Evolutionary conservation across 352 stramenopile genomes (phyloP).

Genomic region (Thalassiosira hispida): DNA sequence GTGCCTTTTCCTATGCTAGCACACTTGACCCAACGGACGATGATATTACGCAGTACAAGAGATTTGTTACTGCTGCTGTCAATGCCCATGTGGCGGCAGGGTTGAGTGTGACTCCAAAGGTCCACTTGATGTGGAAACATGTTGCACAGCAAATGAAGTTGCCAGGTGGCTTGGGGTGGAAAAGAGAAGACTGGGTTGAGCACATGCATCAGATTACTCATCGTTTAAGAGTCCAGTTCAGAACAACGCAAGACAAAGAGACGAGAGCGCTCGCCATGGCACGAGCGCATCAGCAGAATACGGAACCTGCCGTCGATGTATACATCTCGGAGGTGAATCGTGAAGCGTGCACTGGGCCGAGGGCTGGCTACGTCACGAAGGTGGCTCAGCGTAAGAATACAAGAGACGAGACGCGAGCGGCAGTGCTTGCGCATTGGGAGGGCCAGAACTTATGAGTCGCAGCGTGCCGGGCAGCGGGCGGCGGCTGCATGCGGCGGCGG

Average conservation of each 20-base stretch:
- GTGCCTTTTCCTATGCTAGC: slow-evolving; percentile 27
- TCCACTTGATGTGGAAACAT: slow-evolving; percentile 26
- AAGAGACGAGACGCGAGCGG: too few species aligned
- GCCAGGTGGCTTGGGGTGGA: slow-evolving; percentile 2
- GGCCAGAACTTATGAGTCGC: too few species aligned
- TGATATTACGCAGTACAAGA: slow-evolving; percentile 12
- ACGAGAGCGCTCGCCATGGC: background rate
- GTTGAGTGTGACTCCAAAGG: slow-evolving; percentile 22
- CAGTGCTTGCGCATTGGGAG: too few species aligned
- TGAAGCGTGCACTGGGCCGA: too few species aligned
- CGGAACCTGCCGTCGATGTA: background rate
- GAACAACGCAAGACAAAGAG: slow-evolving; percentile 2
- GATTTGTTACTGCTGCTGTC: slow-evolving; percentile 25
- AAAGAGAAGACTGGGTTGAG: slow-evolving; percentile 1
- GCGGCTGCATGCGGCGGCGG: too few species aligned
- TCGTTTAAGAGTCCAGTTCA: background rate
- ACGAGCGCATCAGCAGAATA: background rate
- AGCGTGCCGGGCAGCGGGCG: too few species aligned
- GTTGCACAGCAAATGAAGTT: slow-evolving; percentile 3
- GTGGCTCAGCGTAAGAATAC: too few species aligned
- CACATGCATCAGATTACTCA: slow-evolving; percentile 1
- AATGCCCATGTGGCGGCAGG: background rate
- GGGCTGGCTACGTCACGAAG: too few species aligned
- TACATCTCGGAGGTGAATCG: too few species aligned
- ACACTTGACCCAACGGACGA: slow-evolving; percentile 13